Conservation (phyloP, 2,329 filamentous ascomycete species). For the Cladosporium sphaerospermum region DNA sequence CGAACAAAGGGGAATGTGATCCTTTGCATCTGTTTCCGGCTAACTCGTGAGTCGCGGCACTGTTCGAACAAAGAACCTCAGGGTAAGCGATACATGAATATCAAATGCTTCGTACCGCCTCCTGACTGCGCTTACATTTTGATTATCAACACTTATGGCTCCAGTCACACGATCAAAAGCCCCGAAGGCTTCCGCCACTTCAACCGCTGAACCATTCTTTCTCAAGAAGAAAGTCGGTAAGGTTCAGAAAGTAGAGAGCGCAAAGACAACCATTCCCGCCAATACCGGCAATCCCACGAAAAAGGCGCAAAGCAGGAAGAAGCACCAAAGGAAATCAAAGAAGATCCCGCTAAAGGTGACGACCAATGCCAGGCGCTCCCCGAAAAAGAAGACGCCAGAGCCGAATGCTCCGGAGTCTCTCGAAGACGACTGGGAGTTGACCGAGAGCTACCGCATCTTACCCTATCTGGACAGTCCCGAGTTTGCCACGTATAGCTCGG, state of each 20-base stretch:
- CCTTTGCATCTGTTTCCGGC: too few species aligned
- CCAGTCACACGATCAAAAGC: neutral
- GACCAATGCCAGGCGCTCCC: too few species aligned
- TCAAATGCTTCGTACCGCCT: too few species aligned
- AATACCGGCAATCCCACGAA: neutral
- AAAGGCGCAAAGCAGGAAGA: neutral
- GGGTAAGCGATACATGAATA: too few species aligned
- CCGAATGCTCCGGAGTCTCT: neutral
- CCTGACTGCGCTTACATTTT: too few species aligned
- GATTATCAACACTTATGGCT: neutral
- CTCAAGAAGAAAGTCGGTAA: neutral
- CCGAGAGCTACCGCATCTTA: neutral
- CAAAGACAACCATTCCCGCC: neutral
- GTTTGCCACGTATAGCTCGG: neutral
- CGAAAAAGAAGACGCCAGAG: neutral
- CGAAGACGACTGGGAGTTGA: neutral
- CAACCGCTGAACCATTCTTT: too few species aligned
- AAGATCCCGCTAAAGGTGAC: too few species aligned
- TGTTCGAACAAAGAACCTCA: too few species aligned
- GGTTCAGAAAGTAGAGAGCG: neutral
- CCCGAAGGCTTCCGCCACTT: neutral
- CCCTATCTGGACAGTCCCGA: neutral
- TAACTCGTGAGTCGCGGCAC: too few species aligned
- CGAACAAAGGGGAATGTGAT: too few species aligned
- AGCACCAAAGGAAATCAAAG: neutral